Evolutionary conservation across 352 stramenopile species (phyloP).

Genomic region (Phytophthora fragariae): DNA sequence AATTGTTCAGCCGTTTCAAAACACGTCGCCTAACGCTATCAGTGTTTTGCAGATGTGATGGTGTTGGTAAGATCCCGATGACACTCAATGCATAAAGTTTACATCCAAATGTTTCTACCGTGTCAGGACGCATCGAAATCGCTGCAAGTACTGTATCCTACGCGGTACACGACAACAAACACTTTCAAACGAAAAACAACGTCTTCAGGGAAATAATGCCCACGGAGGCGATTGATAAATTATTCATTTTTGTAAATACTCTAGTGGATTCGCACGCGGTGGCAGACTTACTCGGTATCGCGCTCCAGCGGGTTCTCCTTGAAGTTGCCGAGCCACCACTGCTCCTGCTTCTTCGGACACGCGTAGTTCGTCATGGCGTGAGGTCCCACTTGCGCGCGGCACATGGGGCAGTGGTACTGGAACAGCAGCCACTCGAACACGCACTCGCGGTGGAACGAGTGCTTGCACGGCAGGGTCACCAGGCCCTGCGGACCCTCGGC

Average conservation of each 20-base stretch:
- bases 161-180: no score
- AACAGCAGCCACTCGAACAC: conserved; percentile 81
- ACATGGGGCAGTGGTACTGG: conserved; percentile 77
- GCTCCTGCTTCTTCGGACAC: conserved; percentile 56
- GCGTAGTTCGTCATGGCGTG: conserved; percentile 67
- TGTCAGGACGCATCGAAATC: no score
- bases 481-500: conserved; percentile 36
- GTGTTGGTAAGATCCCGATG: no score
- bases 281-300: conserved; percentile 20
- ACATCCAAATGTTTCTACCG: no score
- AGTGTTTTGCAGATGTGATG: no score
- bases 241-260: conserved; percentile 30
- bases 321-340: conserved; percentile 77
- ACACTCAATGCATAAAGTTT: no score
- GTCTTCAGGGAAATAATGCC: conserved; percentile 7
- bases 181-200: conserved; percentile 2
- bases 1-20: no score
- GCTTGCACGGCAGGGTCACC: conserved; percentile 64
- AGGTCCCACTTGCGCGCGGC: conserved; percentile 61
- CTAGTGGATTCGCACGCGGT: background rate
- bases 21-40: no score
- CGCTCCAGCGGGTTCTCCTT: conserved; percentile 54
- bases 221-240: conserved; percentile 19
- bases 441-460: conserved; percentile 81
- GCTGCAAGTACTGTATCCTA: no score